Evolutionary conservation across 768 basidiomycete species (phyloP).

Genomic region (Pisolithus albus): DNA sequence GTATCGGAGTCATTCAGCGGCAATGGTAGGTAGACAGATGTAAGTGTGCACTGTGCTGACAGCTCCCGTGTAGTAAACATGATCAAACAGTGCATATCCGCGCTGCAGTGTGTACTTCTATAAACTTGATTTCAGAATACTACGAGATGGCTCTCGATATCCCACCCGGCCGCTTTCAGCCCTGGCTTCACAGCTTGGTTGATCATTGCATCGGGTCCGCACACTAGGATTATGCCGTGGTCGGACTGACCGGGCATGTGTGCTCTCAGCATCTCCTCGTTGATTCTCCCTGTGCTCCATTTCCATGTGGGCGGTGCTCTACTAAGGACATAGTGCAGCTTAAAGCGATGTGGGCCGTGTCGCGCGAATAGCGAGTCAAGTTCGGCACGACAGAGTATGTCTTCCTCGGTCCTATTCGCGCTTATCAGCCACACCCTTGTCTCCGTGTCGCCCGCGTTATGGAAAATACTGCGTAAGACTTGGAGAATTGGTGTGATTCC

Average conservation of each 20-base stretch:
- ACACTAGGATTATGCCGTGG: conserved; percentile 39
- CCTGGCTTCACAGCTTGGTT: conserved; percentile 25
- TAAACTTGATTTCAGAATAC: conserved; percentile 24
- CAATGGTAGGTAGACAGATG: too few species aligned
- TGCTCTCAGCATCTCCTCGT: conserved; percentile 29
- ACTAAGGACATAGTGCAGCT: conserved; percentile 39
- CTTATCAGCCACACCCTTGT: conserved; percentile 43
- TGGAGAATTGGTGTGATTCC: conserved; percentile 56
- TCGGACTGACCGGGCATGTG: conserved; percentile 36
- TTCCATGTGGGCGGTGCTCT: conserved; percentile 31
- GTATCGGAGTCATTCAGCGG: too few species aligned
- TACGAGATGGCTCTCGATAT: conserved; percentile 27
- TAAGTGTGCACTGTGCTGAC: too few species aligned
- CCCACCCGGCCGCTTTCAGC: conserved; percentile 30
- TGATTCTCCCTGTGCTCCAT: conserved; percentile 36
- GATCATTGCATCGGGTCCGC: conserved; percentile 44
- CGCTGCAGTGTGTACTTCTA: too few species aligned
- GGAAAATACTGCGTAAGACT: conserved; percentile 42
- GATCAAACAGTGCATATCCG: too few species aligned
- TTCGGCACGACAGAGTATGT: conserved; percentile 47
- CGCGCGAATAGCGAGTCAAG: conserved; percentile 33
- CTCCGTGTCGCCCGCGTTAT: conserved; percentile 30
- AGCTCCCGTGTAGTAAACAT: too few species aligned
- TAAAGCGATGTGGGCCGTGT: conserved; percentile 28
- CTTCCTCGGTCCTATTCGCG: conserved; percentile 39